These are phyloP conservation scores for Phytophthora tubulina DNA, from an alignment of 352 stramenopile species.

Conservation along the genomic window DNA sequence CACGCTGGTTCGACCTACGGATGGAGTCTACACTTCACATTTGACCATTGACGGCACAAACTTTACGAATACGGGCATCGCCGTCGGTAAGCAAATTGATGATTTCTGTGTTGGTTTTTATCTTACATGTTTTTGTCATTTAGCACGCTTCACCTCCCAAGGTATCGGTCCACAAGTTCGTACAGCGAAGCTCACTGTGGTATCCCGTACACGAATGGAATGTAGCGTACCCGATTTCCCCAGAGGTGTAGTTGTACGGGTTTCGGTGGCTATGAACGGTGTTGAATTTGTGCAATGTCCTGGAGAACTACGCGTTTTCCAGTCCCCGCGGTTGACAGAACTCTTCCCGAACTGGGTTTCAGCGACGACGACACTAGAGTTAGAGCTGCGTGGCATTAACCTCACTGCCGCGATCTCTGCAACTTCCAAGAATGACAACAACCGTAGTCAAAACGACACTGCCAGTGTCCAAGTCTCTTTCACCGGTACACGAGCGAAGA, in stretches of 20 bases:
- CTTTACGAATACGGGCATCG: slow-evolving; percentile 63
- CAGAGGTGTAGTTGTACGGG: slow-evolving; percentile 54
- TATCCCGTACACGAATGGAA: slow-evolving; percentile 62
- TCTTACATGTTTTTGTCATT: slow-evolving; percentile 9
- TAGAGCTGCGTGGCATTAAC: slow-evolving; percentile 69
- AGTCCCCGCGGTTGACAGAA: slow-evolving; percentile 62
- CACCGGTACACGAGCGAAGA: slow-evolving; percentile 27
- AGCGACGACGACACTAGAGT: slow-evolving; percentile 29
- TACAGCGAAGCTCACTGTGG: slow-evolving; percentile 43
- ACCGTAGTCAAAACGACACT: slow-evolving; percentile 10
- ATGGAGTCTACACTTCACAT: slow-evolving; percentile 72
- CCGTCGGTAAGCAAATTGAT: slow-evolving; percentile 48
- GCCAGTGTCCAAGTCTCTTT: slow-evolving; percentile 59
- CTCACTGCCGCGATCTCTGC: slow-evolving; percentile 43
- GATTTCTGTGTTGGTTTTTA: slow-evolving; percentile 5
- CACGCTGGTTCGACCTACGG: slow-evolving; percentile 48
- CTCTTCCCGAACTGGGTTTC: slow-evolving; percentile 72
- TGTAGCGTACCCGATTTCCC: slow-evolving; percentile 72
- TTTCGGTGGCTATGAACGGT: slow-evolving; percentile 72
- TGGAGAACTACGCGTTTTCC: slow-evolving; percentile 64
- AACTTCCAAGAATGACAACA: slow-evolving; percentile 18
- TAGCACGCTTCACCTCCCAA: slow-evolving; percentile 57
- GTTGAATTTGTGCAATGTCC: slow-evolving; percentile 67
- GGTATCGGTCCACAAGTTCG: slow-evolving; percentile 46
- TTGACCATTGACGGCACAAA: slow-evolving; percentile 62